Evolutionary conservation across 352 stramenopile genomes (phyloP).

Genomic region (Pythium coloratum): DNA sequence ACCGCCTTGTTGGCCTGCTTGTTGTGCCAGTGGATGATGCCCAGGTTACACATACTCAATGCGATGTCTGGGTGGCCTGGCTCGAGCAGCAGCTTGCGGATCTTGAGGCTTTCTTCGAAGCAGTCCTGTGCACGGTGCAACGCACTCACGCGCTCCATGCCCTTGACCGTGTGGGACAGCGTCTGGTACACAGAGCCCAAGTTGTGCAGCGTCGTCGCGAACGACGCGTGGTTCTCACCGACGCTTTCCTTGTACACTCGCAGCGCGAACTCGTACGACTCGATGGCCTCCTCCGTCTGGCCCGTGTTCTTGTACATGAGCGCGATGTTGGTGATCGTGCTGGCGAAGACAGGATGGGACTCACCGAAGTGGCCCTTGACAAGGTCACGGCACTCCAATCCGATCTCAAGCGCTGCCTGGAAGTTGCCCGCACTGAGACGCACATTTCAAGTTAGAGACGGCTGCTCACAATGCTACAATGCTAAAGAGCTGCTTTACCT

Average conservation of each 20-base stretch:
- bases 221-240: slow-evolving; percentile 80
- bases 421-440: slow-evolving; percentile 57
- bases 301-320: slow-evolving; percentile 89
- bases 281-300: slow-evolving; percentile 70
- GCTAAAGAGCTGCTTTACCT: slow-evolving; percentile 39
- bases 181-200: slow-evolving; percentile 74
- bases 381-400: slow-evolving; percentile 66
- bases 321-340: slow-evolving; percentile 85
- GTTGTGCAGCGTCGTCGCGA: slow-evolving; percentile 84
- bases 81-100: slow-evolving; percentile 67
- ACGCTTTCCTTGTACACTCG: slow-evolving; percentile 81
- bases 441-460: background rate
- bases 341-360: slow-evolving; percentile 77
- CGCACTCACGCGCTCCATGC: slow-evolving; percentile 69
- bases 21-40: slow-evolving; percentile 81
- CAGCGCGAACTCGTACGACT: slow-evolving; percentile 80
- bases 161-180: slow-evolving; percentile 47
- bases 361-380: slow-evolving; percentile 78
- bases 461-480: background rate
- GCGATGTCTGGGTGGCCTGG: slow-evolving; percentile 75
- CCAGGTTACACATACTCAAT: slow-evolving; percentile 81
- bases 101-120: slow-evolving; percentile 80
- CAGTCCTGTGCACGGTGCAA: slow-evolving; percentile 72
- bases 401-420: slow-evolving; percentile 60
- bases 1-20: slow-evolving; percentile 75